Base-by-base conservation (phyloP, 139 green algal genomes). In the Mychonastes homosphaera region DNA sequence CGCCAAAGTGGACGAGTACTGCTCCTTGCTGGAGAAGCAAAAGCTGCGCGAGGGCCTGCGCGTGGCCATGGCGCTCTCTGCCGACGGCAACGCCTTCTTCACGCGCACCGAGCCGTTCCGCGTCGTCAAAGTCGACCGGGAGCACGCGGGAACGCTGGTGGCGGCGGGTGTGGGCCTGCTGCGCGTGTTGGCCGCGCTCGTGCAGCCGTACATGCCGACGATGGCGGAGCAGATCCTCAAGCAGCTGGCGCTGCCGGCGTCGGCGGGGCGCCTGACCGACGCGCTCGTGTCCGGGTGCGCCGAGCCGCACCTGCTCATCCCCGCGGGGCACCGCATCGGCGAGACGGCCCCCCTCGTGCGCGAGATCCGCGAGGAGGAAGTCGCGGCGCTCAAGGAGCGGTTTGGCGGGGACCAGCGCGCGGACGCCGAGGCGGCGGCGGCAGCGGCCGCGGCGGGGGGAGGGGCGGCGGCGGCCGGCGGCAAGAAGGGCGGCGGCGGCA, bases 151-250 rank as follows among this genome's bases (percentile, higher is more conserved):
- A 33, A 74, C 64, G 33, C 57, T 84, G 21, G 65, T 95, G 16
- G 60, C 73, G 56, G 64, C 76, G 64, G 73, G 76, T 76, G n/a
- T 87, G 40, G 91, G 91, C 29, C 40, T 96, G 33, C 79, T 91
- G 48, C 63, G 67, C 21, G 51, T 98, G 55, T 70, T 95, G 41
- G 82, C 84, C 15, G 77, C 78, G 9, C 70, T 98, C 28, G 67
- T 97, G 59, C 43, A 82, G 48, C 91, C 91, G 41, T 98, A 88
- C 81, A 96, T 95, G 84, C 91, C 91, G 24, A 77, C 71, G 3
- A 75, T 95, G 56, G 77, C 85, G 1, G 36, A 35, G 43, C 88
- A 85, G 63, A 54, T 86, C 33, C 69, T 83, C 33, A 29, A 65
- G 46, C 79, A 72, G 53, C 67, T 70, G n/a, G 41, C 39, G 0